Evolutionary conservation across 148 eudicot species (phyloP), one percentile per base, ranked within the genome.

Genomic region (Persicaria tinctoria): DNA sequence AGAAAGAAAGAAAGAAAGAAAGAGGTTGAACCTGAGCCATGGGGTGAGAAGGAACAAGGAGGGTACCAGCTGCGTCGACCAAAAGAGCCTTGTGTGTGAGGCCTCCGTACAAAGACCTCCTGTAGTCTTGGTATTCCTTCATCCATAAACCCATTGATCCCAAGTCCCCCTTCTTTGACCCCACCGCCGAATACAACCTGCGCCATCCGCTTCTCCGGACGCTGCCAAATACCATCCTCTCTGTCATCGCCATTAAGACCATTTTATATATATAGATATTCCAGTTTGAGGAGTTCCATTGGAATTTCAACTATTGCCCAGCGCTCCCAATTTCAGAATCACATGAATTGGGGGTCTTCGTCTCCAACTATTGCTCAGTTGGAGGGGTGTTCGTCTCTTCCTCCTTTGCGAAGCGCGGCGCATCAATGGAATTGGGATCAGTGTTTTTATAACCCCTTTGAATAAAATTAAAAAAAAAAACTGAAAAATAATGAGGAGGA

Each of bases 11-110:
- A 23, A 16, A 64, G 56, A 23, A 16, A 64, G 2, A 6, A 8
- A 3, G 5, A 56, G 7, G 6, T 44, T 14, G 4, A 13, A 90
- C 98, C 98, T 94, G 97, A 16, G 98, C 97, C 87, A 85, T 95
- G 80, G 98, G 93, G 60, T 95, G 98, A 56, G 98, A 90, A 38
- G 98, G 98, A 8, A 90, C 79, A 55, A 92, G 76, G 10, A 95
- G 96, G 55, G 98, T 95, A 14, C 98, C 98, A 78, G 89, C 98
- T 51, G 97, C 98, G 63, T 95, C 98, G 72, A 95, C 98, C 16
- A 92, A 85, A 45, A 95, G 83, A 51, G 98, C 98, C 78, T 84
- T 90, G 51, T 95, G 93, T 53, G 97, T 90, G 32, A 95, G 72
- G 1, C 96, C 96, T 18, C 93, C 93, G 47, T 87, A 85, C 70